A percentile compares a stretch with the other conserved stretches of the same genome.
These are phyloP conservation scores for Russula virescens DNA, from an alignment of 768 basidiomycete species.

Conservation along the genomic window DNA sequence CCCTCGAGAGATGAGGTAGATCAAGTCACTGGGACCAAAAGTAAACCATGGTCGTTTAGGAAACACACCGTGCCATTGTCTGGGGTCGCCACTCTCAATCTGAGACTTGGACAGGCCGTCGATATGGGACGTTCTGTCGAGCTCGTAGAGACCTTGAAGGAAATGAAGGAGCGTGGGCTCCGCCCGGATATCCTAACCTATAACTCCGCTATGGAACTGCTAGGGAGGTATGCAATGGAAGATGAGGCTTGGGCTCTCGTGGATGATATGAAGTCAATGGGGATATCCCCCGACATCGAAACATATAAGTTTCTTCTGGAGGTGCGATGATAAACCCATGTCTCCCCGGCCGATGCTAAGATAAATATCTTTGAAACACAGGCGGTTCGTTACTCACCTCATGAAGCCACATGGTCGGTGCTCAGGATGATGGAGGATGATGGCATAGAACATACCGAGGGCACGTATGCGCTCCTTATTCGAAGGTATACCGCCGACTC, in stretches of 20 bases:
- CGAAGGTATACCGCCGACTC: slow-evolving; percentile 38
- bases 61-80: background rate
- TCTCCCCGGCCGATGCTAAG: slow-evolving; percentile 34
- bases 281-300: slow-evolving; percentile 46
- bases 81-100: slow-evolving; percentile 7
- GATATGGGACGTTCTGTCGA: background rate
- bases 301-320: slow-evolving; percentile 56
- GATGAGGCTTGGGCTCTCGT: slow-evolving; percentile 41
- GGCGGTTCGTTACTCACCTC: slow-evolving; percentile 29
- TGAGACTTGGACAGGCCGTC: slow-evolving; percentile 11
- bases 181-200: slow-evolving; percentile 21
- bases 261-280: slow-evolving; percentile 51
- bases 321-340: slow-evolving; percentile 36
- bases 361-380: slow-evolving; percentile 19
- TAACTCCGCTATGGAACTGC: slow-evolving; percentile 33
- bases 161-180: slow-evolving; percentile 18
- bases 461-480: slow-evolving; percentile 52
- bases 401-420: slow-evolving; percentile 35
- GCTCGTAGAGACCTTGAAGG: slow-evolving; percentile 9
- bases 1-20: background rate
- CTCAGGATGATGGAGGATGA: slow-evolving; percentile 51
- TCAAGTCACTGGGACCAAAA: background rate
- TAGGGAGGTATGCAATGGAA: slow-evolving; percentile 36
- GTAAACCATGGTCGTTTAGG: slow-evolving; percentile 7
- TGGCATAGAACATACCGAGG: slow-evolving; percentile 43